Evolutionary conservation across 2,329 filamentous ascomycete species (phyloP).

Genomic region (Pseudofabraea citricarpa): DNA sequence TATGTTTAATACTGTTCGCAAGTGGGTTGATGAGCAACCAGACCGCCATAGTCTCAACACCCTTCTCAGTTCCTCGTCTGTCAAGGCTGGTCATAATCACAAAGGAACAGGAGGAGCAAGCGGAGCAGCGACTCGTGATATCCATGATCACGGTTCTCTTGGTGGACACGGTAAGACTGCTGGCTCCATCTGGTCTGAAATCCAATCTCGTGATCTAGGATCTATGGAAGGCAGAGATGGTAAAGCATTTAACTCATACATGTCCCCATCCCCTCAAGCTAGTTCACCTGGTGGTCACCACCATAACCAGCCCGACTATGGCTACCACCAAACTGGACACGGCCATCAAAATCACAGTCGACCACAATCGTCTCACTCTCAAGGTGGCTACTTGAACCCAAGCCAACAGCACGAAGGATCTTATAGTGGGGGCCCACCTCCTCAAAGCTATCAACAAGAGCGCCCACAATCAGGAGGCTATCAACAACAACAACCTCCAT

Average conservation of each 20-base stretch:
- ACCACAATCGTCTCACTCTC: conserved; percentile 15
- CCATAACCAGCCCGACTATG: conserved; percentile 21
- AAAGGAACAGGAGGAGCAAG: too few relatives aligned
- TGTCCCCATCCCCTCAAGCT: conserved; percentile 15
- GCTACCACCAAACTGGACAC: conserved; percentile 18
- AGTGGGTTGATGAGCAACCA: conserved; percentile 70
- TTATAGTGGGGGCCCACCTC: conserved; percentile 14
- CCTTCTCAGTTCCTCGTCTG: conserved; percentile 77
- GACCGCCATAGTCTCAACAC: conserved; percentile 66
- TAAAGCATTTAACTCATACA: conserved; percentile 24
- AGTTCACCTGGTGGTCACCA: conserved; percentile 16
- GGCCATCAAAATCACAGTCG: conserved; percentile 12
- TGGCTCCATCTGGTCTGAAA: conserved; percentile 57
- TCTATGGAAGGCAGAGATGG: conserved; percentile 48
- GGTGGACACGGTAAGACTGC: conserved; percentile 51
- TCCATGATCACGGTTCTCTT: conserved; percentile 26
- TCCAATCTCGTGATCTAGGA: conserved; percentile 52
- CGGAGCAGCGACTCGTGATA: conserved; percentile 26
- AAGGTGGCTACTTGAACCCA: conserved; percentile 18
- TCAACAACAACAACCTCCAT: background rate
- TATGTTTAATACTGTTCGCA: conserved; percentile 84
- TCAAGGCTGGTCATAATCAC: conserved; percentile 80
- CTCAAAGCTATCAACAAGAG: conserved; percentile 11
- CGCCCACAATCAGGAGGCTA: conserved; percentile 1
- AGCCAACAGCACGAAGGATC: conserved; percentile 10